Base-by-base conservation (phyloP, 208 protist species). In the Porcisia deanei region DNA sequence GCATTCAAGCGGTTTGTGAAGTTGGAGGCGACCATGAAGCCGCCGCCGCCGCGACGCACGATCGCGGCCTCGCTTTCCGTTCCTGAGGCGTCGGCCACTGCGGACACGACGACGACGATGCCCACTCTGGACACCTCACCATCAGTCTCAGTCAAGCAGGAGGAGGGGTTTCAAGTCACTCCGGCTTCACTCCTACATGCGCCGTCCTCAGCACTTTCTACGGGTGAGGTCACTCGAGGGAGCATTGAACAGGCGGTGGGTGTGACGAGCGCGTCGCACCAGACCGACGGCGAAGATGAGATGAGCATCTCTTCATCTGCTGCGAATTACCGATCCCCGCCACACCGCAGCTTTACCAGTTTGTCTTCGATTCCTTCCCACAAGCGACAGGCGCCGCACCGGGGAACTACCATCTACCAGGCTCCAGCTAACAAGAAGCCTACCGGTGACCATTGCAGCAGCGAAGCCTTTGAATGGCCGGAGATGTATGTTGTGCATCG, bases 381-480 rank as follows among this genome's bases (percentile, higher is more conserved):
- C 74, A 83, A 81, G 71, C 79, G 83, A 4, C 58, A 78, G 30
- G 61, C 39, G 25, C 80, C 80, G 54, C 81, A 88, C 72, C 76
- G 58, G 9, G 81, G 85, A 14, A 87, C 79, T n/a, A 90, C 79
- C 5, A 64, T 78, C 37, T 87, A 85, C 58, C 41, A 82, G 58
- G 85, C 85, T 2, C 85, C 85, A 9, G 25, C 54, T n/a, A 61
- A 59, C 61, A 59, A 37, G n/a, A 61, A 55, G 16, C 61, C 82
- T 3, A 76, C 49, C 14, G 81, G 83, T 9, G 57, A 79, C 16
- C 86, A 88, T 68, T 54, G 72, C 70, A 96, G 88, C 82, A 69
- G 25, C n/a, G 88, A 91, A 65, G 92, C 81, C 25, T 92, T 92
- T 77, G 68, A 71, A 25, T 96, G 92, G 92, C 20, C 73, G 53